Evolutionary conservation across 805 yeast genomes (phyloP), one percentile per base, ranked within the genome.

Genomic region (Phaffomyces opuntiae): DNA sequence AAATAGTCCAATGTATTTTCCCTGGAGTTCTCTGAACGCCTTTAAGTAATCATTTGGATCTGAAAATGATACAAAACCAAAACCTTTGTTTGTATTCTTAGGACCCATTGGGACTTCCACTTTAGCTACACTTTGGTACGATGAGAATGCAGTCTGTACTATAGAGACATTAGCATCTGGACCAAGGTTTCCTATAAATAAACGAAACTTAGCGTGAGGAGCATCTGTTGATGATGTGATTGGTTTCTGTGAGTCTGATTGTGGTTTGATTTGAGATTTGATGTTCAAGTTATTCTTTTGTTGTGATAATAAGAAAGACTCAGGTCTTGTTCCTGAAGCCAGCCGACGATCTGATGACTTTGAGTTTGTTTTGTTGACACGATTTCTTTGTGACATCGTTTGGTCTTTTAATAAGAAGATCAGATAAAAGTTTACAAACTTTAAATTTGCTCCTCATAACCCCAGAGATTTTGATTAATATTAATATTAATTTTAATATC

Each of bases 171-270:
- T 75, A 4, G 78, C 90, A 53, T 83, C 90, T 5, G 72, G 68
- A 0, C 87, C 86, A 31, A 85, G 61, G 53, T 85, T 83, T 0
- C 93, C 95, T 8, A 85, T 86, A 63, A 85, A 85, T 19, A 85
- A 64, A 29, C 87, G 65, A 63, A 81, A 85, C 52, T 83, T 29
- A 4, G 26, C 32, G n/a, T 48, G 45, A 13, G 26, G 5, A 26
- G 29, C 11, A 7, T 26, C 24, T 9, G 38, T 35, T n/a, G 47
- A 14, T 25, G 45, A 29, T 29, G 31, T 29, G 7, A 29, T 16
- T 14, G 46, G 39, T 11, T 43, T 33, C 44, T 9, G 13, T 54
- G 51, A 29, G 13, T 29, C 14, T 29, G 31, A 29, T 29, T 29
- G 14, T 14, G 46, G 38, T 13, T 43, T 33, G 44, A 11, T 13